Percentiles rank a stretch among this genome's conserved stretches.
Conservation (phyloP, 1,284 basidiomycete species). For the Xerocomus amazonicus region DNA sequence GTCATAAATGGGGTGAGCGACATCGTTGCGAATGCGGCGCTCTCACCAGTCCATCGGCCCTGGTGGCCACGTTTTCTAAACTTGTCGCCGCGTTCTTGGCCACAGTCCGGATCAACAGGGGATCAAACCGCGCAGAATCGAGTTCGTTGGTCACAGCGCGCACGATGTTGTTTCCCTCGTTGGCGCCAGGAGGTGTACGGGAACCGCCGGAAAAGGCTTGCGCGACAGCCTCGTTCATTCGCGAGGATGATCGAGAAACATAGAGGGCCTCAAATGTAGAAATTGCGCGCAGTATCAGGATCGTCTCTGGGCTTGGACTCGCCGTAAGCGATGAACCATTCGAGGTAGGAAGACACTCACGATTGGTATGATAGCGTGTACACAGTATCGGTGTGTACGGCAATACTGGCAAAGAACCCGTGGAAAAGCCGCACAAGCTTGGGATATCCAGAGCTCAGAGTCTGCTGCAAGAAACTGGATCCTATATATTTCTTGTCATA, state of each 20-base stretch:
- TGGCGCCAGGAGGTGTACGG: slow-evolving; percentile 66
- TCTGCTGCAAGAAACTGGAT: slow-evolving; percentile 84
- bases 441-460: slow-evolving; percentile 82
- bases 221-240: slow-evolving; percentile 76
- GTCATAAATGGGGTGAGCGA: background rate
- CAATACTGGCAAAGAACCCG: slow-evolving; percentile 92
- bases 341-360: slow-evolving; percentile 37
- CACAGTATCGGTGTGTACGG: slow-evolving; percentile 89
- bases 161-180: slow-evolving; percentile 74
- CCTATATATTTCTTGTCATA: slow-evolving; percentile 38
- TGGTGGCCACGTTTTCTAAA: slow-evolving; percentile 61
- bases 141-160: slow-evolving; percentile 84
- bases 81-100: slow-evolving; percentile 69
- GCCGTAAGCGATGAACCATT: slow-evolving; percentile 38
- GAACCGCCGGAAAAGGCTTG: slow-evolving; percentile 68
- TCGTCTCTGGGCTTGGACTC: slow-evolving; percentile 89
- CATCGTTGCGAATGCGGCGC: background rate
- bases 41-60: slow-evolving; percentile 67
- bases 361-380: slow-evolving; percentile 84
- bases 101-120: slow-evolving; percentile 74
- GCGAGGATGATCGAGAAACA: slow-evolving; percentile 76
- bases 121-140: slow-evolving; percentile 91
- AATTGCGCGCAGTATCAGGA: slow-evolving; percentile 80
- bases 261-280: slow-evolving; percentile 82
- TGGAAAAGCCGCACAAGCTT: slow-evolving; percentile 86